Base-by-base conservation (phyloP, 768 basidiomycete genomes). In the Tubosaeta sp. region DNA sequence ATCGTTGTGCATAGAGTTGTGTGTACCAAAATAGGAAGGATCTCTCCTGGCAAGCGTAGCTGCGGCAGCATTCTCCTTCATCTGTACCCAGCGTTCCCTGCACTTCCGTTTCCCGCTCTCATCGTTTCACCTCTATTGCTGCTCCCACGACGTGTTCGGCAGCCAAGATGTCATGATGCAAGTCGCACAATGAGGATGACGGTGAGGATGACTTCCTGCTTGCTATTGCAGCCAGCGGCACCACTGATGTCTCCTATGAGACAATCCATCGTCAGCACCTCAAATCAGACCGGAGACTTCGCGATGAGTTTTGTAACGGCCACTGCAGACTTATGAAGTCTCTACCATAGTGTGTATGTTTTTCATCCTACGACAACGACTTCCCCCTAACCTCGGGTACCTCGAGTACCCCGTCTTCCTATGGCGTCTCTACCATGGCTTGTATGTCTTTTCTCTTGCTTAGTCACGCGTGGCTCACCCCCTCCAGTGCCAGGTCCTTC, bases 231-330 rank as follows among this genome's bases (percentile, higher is more conserved):
- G 64, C 73, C 50, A 70, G 76, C 53, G 72, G 66, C 59, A 72
- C 69, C 54, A 78, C 79, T 64, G 86, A 86, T 65, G 76, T 76
- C 72, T 89, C 90, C 70, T 87, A 90, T 65, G 90, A 93, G 76
- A 88, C 89, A 49, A 89, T 93, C 62, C 88, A 90, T 67, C 83
- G 84, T 66, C 90, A 92, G 75, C 88, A 90, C 71, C 92, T 93
- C 74, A 90, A 93, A 77, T 91, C 90, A 24, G 90, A 93, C 75
- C 89, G 94, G 76, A 78, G 91, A 59, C 81, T 92, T 59, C 83
- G 93, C 34, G 91, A 94, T 61, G 93, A 95, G 72, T 87, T 95
- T 66, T 78, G 93, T 49, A 91, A 95, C 51, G 92, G 90, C 53
- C 95, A 94, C 72, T 81, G 85, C 60, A 81, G 87, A 52, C 84